Percentiles rank a stretch among this genome's conserved stretches.
Conservation (phyloP, 306 rosid species). For the Trifolium fragiferum region DNA sequence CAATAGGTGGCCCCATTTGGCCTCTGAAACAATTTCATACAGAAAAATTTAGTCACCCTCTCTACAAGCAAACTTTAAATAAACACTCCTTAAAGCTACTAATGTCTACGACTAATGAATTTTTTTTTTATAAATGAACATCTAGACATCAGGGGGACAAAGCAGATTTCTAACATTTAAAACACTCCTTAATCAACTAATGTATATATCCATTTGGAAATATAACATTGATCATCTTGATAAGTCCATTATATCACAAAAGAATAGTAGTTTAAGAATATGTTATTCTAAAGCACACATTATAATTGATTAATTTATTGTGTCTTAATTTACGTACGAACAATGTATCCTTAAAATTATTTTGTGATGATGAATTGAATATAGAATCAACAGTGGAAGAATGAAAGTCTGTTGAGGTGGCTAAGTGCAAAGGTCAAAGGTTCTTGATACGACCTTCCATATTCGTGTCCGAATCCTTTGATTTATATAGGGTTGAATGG, state of each 20-base stretch:
- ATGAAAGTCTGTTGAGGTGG: neutral
- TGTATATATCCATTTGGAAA: no score
- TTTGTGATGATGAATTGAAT: neutral
- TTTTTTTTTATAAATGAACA: no score
- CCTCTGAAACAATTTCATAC: slow-evolving; percentile 46
- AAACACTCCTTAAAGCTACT: no score
- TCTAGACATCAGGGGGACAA: no score
- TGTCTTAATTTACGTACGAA: no score
- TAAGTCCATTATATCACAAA: neutral
- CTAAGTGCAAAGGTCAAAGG: neutral
- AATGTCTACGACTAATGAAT: no score
- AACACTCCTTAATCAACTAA: no score
- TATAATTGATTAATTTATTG: no score
- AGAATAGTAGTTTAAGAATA: no score
- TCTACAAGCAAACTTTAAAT: no score
- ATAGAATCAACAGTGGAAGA: neutral
- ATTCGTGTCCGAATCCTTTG: neutral
- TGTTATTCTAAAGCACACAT: no score
- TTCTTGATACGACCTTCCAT: neutral
- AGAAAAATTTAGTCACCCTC: neutral
- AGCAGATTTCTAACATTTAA: no score
- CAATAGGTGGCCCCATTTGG: slow-evolving; percentile 47
- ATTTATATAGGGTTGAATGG: neutral
- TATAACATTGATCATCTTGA: neutral
- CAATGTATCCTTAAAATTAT: neutral